Evolutionary conservation across 2,329 filamentous ascomycete genomes (phyloP), one percentile per base, ranked within the genome.

Genomic region (Penicillium sclerotiorum): DNA sequence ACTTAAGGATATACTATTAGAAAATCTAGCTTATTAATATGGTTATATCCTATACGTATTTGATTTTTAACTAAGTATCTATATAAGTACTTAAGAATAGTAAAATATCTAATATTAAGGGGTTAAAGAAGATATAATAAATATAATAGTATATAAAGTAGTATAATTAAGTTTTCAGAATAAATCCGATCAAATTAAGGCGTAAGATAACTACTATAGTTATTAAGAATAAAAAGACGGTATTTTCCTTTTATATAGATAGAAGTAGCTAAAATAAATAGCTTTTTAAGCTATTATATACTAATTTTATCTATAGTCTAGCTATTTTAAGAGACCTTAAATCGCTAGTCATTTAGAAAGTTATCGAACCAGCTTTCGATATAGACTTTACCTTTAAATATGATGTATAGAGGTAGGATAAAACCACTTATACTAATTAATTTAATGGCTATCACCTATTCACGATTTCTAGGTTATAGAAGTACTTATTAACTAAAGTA

Each of bases 1-100:
- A 23, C 23, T 28, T 42, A 18, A 42, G 23, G 23, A 42, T 42
- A 42, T 42, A 30, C 39, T 42, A 18, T n/a, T 42, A 42, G 22
- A 42, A 42, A 42, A 42, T 42, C 39, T 30, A 28, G 25, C 25
- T 28, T 28, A 28, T 28, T 12, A 28, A 28, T 28, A 28, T 28
- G 25, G 25, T 28, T 28, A 28, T 28, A 28, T 28, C 25, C 25
- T 28, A 28, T 28, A 28, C 25, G 25, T 28, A 12, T 12, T 36
- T 36, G 32, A 36, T 36, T 36, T 36, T 36, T 36, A 36, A 36
- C 17, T n/a, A 36, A 36, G 32, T n/a, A n/a, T n/a, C 32, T 36
- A 36, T 36, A 36, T n/a, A n/a, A 36, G 13, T 15, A n/a, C 17
- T 36, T 36, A 18, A 36, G 32, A 36, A 36, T n/a, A 36, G 32